Conservation (phyloP, 352 stramenopile genomes). For the Blastocystis sp. region DNA sequence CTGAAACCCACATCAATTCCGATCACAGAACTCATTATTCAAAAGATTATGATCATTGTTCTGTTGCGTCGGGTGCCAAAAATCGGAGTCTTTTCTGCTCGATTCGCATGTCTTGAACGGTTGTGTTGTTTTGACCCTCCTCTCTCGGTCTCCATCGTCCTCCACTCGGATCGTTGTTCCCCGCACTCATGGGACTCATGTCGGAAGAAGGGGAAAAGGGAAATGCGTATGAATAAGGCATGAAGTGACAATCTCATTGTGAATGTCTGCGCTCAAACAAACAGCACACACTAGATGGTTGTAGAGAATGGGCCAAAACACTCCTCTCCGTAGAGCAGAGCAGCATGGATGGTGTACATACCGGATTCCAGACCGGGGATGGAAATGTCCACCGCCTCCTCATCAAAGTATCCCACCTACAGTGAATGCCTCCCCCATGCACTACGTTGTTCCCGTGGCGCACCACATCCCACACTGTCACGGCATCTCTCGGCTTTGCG, state of each 20-base stretch:
- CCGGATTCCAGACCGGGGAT: neutral
- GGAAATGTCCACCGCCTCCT: slow-evolving; percentile 4
- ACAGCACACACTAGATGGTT: no score
- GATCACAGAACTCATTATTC: slow-evolving; percentile 43
- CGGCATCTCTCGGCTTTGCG: neutral
- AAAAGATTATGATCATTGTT: slow-evolving; percentile 54
- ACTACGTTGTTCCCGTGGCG: neutral
- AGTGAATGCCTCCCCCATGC: neutral
- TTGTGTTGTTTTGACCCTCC: neutral
- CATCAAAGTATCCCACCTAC: slow-evolving; percentile 14
- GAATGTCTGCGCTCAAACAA: no score
- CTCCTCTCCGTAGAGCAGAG: neutral
- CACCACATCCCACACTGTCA: slow-evolving; percentile 4
- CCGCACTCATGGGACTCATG: no score
- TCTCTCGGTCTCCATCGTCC: no score
- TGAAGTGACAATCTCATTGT: no score
- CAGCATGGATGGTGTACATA: neutral
- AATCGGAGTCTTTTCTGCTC: neutral
- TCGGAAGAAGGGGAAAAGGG: no score
- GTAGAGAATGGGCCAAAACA: slow-evolving; percentile 39
- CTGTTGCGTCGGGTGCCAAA: neutral
- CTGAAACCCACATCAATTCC: slow-evolving; percentile 65
- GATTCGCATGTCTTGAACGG: slow-evolving; percentile 3
- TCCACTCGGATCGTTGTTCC: no score
- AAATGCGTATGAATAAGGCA: no score